Evolutionary conservation across 2,329 filamentous ascomycete species (phyloP).

Genomic region (Pyrenophora graminea): DNA sequence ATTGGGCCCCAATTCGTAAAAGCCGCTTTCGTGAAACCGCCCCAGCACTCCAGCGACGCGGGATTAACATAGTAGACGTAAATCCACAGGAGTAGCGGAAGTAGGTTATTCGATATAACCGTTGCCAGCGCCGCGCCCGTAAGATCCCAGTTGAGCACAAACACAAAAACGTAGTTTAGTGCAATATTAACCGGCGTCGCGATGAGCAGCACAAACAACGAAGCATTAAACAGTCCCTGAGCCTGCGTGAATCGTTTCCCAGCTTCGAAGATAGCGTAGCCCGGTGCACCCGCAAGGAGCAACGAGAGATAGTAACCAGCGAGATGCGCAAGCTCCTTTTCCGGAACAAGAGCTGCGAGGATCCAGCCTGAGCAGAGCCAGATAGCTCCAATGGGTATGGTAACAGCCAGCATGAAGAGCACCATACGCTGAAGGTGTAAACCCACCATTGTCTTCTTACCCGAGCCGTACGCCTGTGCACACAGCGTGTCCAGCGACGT

Average conservation of each 20-base stretch:
- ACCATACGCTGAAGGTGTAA: slow-evolving; percentile 60
- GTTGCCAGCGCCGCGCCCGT: slow-evolving; percentile 57
- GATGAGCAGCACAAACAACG: slow-evolving; percentile 53
- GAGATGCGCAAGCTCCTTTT: slow-evolving; percentile 53
- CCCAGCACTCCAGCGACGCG: slow-evolving; percentile 62
- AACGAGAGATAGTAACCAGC: slow-evolving; percentile 57
- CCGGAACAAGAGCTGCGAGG: slow-evolving; percentile 52
- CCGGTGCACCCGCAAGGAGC: slow-evolving; percentile 56
- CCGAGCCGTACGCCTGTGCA: slow-evolving; percentile 58
- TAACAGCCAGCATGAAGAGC: slow-evolving; percentile 53
- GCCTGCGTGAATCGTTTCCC: slow-evolving; percentile 61
- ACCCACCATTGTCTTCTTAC: slow-evolving; percentile 54
- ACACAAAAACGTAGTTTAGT: slow-evolving; percentile 56
- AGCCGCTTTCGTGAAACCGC: slow-evolving; percentile 70
- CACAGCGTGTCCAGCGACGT: slow-evolving; percentile 58
- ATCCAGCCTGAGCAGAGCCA: slow-evolving; percentile 57
- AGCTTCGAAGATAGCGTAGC: slow-evolving; percentile 60
- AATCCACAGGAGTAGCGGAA: slow-evolving; percentile 53
- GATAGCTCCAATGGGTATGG: slow-evolving; percentile 54
- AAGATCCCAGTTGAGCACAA: slow-evolving; percentile 51
- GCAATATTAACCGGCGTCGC: slow-evolving; percentile 55
- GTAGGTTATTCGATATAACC: slow-evolving; percentile 55
- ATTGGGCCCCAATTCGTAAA: slow-evolving; percentile 79
- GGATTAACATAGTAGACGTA: slow-evolving; percentile 52
- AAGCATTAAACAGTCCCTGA: slow-evolving; percentile 59